phyloP scores from a whole-genome alignment of 768 basidiomycete genomes.

The Auricularia sp. region DNA sequence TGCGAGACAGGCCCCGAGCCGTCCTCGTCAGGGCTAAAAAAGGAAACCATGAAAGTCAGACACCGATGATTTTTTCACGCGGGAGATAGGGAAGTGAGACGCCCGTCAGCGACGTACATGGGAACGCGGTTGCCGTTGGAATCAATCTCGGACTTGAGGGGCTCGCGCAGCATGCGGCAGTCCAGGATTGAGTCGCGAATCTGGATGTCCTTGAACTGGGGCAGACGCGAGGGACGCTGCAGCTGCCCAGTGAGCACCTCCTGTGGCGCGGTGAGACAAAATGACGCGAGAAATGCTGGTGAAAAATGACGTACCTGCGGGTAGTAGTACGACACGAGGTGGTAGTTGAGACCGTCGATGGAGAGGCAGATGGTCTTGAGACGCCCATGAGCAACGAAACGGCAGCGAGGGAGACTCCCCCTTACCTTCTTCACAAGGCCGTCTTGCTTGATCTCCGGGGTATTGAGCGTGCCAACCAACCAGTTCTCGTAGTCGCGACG shows the following conservation, averaged over 20 bases:
- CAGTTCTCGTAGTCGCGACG: conserved; percentile 23
- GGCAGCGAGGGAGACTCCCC: not conserved
- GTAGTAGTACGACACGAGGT: conserved; percentile 29
- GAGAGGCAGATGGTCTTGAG: conserved; percentile 24
- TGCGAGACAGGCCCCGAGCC: not conserved
- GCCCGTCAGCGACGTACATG: not conserved
- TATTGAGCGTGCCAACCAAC: conserved; percentile 29
- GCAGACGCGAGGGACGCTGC: not conserved
- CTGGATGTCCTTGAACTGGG: not conserved
- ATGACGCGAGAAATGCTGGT: conserved; percentile 14
- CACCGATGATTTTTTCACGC: too few relatives aligned
- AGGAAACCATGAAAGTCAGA: too few relatives aligned
- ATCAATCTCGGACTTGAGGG: not conserved
- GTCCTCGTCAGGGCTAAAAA: not conserved
- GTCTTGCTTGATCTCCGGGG: conserved; percentile 25
- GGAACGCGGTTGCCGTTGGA: not conserved
- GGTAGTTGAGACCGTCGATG: conserved; percentile 22
- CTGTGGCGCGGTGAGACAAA: not conserved
- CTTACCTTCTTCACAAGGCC: conserved; percentile 34
- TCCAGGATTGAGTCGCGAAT: not conserved
- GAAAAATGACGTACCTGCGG: conserved; percentile 26
- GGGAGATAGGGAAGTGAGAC: too few relatives aligned
- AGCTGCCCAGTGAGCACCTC: not conserved
- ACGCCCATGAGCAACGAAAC: not conserved
- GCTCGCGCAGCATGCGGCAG: not conserved